Conservation (phyloP, 148 eudicot species). For the Fagopyrum homotropicum region DNA sequence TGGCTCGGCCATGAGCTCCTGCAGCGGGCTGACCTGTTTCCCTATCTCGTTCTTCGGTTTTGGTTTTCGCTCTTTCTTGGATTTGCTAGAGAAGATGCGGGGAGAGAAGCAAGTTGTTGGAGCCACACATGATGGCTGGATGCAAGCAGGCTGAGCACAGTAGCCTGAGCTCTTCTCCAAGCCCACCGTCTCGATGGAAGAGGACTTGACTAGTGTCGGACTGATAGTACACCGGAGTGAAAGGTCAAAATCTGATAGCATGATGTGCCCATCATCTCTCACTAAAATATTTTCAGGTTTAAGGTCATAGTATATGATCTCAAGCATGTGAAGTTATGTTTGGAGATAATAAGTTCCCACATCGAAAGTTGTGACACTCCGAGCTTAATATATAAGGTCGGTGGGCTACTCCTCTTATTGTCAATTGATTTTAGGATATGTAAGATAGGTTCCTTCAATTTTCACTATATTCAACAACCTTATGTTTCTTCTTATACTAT, state of each 20-base stretch:
- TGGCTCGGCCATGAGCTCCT: constrained; percentile 89
- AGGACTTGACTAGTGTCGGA: constrained; percentile 72
- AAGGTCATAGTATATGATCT: constrained; percentile 84
- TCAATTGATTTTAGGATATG: too few relatives aligned
- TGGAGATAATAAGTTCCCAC: too few relatives aligned
- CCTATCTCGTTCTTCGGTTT: constrained; percentile 53
- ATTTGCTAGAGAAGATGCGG: constrained; percentile 34
- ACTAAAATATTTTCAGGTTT: constrained; percentile 93
- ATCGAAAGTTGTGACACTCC: too few relatives aligned
- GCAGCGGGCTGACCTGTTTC: constrained; percentile 70
- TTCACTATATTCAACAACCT: neutral
- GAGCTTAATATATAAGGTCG: constrained; percentile 12
- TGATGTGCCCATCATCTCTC: constrained; percentile 88
- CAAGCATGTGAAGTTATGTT: constrained; percentile 98
- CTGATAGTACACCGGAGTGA: constrained; percentile 86
- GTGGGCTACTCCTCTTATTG: too few relatives aligned
- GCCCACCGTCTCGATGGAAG: constrained; percentile 29
- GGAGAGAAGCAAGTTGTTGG: constrained; percentile 72
- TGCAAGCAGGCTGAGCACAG: constrained; percentile 61
- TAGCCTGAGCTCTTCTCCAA: constrained; percentile 39
- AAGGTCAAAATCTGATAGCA: constrained; percentile 92
- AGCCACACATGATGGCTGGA: constrained; percentile 64
- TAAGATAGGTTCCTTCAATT: neutral
- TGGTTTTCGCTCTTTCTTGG: constrained; percentile 54
- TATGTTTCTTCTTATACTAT: neutral